phyloP scores from a whole-genome alignment of 2,329 filamentous ascomycete species.

The Verticillium albo-atrum region DNA sequence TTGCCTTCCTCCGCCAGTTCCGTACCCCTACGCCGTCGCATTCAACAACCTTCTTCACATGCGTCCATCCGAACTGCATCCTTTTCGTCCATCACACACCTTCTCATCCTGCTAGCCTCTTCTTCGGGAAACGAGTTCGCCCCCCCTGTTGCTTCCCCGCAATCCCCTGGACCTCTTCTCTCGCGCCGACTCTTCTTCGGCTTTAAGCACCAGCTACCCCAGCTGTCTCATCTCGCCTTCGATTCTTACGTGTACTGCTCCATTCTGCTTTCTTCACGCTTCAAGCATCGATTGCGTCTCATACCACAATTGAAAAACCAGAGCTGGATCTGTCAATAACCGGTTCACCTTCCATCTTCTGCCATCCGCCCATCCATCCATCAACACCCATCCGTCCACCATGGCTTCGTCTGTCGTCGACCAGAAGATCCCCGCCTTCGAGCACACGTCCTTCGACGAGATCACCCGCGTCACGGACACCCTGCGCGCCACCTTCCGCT shows the following conservation, averaged over 20 bases:
- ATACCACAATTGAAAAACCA: not conserved
- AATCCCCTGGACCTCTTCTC: not conserved
- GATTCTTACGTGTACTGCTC: not conserved
- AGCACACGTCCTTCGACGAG: constrained; percentile 59
- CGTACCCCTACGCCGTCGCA: not conserved
- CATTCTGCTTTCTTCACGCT: not conserved
- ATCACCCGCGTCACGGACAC: constrained; percentile 59
- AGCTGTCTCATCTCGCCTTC: not conserved
- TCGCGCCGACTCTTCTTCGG: not conserved
- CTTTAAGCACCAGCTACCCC: not conserved
- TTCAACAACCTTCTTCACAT: not conserved
- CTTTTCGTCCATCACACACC: not conserved
- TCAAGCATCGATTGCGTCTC: not conserved
- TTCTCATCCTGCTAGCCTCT: not conserved
- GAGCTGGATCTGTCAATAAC: not conserved
- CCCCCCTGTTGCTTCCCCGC: not conserved
- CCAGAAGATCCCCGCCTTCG: constrained; percentile 42
- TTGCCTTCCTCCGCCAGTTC: not conserved
- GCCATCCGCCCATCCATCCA: not conserved
- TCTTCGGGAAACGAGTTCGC: constrained; percentile 1
- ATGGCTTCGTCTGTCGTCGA: constrained; percentile 18
- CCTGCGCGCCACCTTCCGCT: constrained; percentile 65
- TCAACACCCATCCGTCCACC: not conserved
- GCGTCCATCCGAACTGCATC: not conserved
- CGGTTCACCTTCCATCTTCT: not conserved